Evolutionary conservation across 192 early-diverging fungal genomes (phyloP).

Genomic region (Podila horticola): DNA sequence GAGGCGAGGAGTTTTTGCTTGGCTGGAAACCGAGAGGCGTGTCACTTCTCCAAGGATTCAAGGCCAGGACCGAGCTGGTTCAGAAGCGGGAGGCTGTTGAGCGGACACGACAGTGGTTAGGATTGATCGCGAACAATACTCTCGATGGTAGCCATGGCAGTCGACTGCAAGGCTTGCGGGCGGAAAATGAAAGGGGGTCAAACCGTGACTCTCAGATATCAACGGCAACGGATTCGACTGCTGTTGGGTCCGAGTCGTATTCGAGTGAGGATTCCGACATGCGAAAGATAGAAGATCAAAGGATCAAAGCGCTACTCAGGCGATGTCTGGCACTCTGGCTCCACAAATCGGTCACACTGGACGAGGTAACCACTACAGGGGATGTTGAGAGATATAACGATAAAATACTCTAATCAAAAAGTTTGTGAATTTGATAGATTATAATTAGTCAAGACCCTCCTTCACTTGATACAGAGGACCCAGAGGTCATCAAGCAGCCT

Average conservation of each 20-base stretch:
- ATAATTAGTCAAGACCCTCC: constrained; percentile 40
- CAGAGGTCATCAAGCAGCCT: constrained; percentile 24
- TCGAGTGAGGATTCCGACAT: background rate
- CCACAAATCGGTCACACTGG: constrained; percentile 11
- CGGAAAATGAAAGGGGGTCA: background rate
- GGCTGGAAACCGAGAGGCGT: constrained; percentile 80
- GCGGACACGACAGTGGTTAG: constrained; percentile 53
- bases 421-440: background rate
- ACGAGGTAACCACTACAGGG: constrained; percentile 18
- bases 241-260: constrained; percentile 6
- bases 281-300: background rate
- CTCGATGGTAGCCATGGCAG: background rate
- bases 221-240: background rate
- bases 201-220: background rate
- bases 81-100: constrained; percentile 50
- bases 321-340: constrained; percentile 11
- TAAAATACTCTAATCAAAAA: background rate
- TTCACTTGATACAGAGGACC: constrained; percentile 24
- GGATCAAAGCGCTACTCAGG: background rate
- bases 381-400: background rate
- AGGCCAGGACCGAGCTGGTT: constrained; percentile 49
- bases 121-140: constrained; percentile 12
- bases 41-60: constrained; percentile 69
- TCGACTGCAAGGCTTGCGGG: background rate
- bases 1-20: constrained; percentile 74